Evolutionary conservation across 2,329 filamentous ascomycete species (phyloP), one percentile per base, ranked within the genome.

Genomic region (Aureobasidium sp.): DNA sequence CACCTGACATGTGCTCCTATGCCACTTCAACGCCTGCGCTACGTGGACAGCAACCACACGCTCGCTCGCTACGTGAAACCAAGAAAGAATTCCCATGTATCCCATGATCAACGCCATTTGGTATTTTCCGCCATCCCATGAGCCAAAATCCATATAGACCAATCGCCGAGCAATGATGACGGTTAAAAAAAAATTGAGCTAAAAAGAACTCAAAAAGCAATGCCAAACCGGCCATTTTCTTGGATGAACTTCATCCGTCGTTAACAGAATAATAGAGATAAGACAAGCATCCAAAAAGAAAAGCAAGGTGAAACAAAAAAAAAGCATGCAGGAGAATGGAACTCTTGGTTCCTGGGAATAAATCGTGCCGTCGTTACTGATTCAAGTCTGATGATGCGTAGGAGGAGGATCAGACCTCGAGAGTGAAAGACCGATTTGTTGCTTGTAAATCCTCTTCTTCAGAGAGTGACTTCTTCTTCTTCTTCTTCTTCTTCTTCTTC

Each of bases 351-450:
- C 35, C 19, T 24, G 48, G 47, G 48, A 51, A 51, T 51, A 25
- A 51, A 51, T 51, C 48, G 32, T 51, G 37, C 35, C 27, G 48
- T 51, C 48, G 48, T 51, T 51, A 51, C 37, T 41, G 45, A 50
- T 50, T 39, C 45, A 50, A 39, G 32, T 30, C 39, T 51, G 27
- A 30, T 49, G 34, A 38, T 49, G 44, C 44, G 32, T 48, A 32
- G 37, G 24, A 12, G 21, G 32, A 10, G 29, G 45, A 14, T 29
- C 45, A 39, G 38, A 34, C 30, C 17, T n/a, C 10, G 19, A 30
- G 27, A 25, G 16, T 16, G 30, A 21, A n/a, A 29, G 21, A 22
- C 22, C n/a, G 34, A 37, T 14, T 37, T 30, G 32, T 27, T 48
- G 44, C 16, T 30, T 17, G 21, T 45, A 7, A 11, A 34, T 8